Evolutionary conservation across 352 stramenopile species (phyloP).

Genomic region (Phytophthora quininea): DNA sequence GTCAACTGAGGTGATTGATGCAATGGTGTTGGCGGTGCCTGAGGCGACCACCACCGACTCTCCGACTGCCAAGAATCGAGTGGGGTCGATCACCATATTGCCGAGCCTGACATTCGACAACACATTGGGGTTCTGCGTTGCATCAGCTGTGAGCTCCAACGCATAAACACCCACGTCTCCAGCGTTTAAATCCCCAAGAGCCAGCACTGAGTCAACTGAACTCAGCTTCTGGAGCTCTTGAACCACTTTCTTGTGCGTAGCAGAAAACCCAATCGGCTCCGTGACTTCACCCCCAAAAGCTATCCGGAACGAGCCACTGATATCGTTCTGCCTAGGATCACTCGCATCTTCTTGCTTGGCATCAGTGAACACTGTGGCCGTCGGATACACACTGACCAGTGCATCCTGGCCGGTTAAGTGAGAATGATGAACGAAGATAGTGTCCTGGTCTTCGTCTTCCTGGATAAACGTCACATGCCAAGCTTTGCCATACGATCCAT

Average conservation of each 20-base stretch:
- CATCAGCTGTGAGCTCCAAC: conserved; percentile 51
- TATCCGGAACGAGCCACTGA: conserved; percentile 67
- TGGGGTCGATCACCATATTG: conserved; percentile 57
- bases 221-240: conserved; percentile 77
- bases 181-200: conserved; percentile 43
- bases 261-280: conserved; percentile 59
- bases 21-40: conserved; percentile 38
- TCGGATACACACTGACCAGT: conserved; percentile 72
- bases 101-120: conserved; percentile 56
- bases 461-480: conserved; percentile 94
- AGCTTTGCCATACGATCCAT: conserved; percentile 69
- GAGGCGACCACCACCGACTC: conserved; percentile 53
- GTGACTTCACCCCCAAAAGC: conserved; percentile 57
- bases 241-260: conserved; percentile 72
- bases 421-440: conserved; percentile 78
- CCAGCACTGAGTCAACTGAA: conserved; percentile 64
- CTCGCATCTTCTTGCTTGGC: conserved; percentile 26
- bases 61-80: conserved; percentile 61
- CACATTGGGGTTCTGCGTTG: conserved; percentile 25
- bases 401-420: conserved; percentile 76
- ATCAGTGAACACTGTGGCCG: conserved; percentile 64
- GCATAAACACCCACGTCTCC: conserved; percentile 67
- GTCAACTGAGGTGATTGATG: conserved; percentile 45
- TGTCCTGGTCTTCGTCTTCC: conserved; percentile 61
- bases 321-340: conserved; percentile 56